A percentile compares a stretch with the other conserved stretches of the same genome.
Evolutionary conservation across 2,329 filamentous ascomycete species (phyloP).

Genomic region (Penicillium sp.): DNA sequence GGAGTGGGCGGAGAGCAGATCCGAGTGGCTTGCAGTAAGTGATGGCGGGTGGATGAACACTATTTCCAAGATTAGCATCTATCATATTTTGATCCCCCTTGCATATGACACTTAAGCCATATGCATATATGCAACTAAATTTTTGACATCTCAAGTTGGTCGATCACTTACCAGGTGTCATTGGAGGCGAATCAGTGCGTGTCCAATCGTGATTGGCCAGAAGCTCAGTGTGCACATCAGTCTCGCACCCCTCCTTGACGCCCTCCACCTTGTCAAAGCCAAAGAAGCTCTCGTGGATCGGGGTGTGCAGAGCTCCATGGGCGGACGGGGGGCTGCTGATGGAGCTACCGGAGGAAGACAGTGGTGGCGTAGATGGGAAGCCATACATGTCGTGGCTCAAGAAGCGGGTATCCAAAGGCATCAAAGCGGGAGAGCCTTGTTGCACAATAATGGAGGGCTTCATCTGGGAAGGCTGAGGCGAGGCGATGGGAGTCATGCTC

Average conservation of each 20-base stretch:
- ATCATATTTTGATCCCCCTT: constrained; percentile 5
- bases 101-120: constrained; percentile 7
- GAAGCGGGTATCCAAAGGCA: constrained; percentile 74
- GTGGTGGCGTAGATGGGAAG: constrained; percentile 81
- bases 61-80: constrained; percentile 36
- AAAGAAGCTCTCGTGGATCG: constrained; percentile 76
- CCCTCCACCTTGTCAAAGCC: constrained; percentile 66
- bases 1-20: constrained; percentile 68
- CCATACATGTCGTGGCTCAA: constrained; percentile 63
- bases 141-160: constrained; percentile 9
- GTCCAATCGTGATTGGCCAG: constrained; percentile 75
- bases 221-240: constrained; percentile 69
- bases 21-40: constrained; percentile 64
- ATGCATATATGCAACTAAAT: constrained; percentile 7
- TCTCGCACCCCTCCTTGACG: constrained; percentile 70
- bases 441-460: constrained; percentile 72
- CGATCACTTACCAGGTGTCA: constrained; percentile 79
- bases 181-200: constrained; percentile 74
- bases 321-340: constrained; percentile 80
- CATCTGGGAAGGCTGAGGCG: constrained; percentile 70
- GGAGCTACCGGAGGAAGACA: constrained; percentile 81
- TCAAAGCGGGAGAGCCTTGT: constrained; percentile 54
- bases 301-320: constrained; percentile 77
- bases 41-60: constrained; percentile 69
- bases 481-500: constrained; percentile 67